These are phyloP conservation scores for Omphalea diandra DNA, from an alignment of 441 rosid genomes.

Conservation along the genomic window DNA sequence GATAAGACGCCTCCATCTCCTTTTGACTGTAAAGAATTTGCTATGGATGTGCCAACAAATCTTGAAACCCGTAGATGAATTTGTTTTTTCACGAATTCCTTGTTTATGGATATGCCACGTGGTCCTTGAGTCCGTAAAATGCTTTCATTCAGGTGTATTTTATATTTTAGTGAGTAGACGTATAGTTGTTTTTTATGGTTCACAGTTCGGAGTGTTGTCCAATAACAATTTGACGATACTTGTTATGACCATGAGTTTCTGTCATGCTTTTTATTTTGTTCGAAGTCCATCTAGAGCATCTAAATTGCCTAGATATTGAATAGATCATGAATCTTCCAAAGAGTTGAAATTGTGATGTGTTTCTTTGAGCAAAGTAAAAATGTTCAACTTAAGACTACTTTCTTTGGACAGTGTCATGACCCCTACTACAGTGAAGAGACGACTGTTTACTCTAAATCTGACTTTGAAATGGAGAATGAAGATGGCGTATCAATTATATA, in stretches of 20 bases:
- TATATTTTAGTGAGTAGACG: conserved; percentile 11
- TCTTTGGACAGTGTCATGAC: conserved; percentile 81
- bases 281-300: background rate
- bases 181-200: background rate
- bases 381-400: conserved; percentile 7
- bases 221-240: background rate
- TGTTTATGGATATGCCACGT: conserved; percentile 99
- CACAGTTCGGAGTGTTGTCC: conserved; percentile 11
- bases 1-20: conserved; percentile 93
- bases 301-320: background rate
- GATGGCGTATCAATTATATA: conserved; percentile 92
- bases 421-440: conserved; percentile 99
- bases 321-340: background rate
- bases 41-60: conserved; percentile 84
- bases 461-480: conserved; percentile 96
- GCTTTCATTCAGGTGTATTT: conserved; percentile 94
- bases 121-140: conserved; percentile 94
- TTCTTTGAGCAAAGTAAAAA: background rate
- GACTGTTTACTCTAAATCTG: conserved; percentile 87
- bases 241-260: background rate
- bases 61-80: conserved; percentile 98
- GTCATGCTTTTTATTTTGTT: background rate
- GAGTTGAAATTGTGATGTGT: conserved; percentile 17
- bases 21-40: conserved; percentile 93
- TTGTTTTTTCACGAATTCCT: conserved; percentile 88